Base-by-base conservation (phyloP, 1,284 basidiomycete species). In the Leccinum pallidistipes region DNA sequence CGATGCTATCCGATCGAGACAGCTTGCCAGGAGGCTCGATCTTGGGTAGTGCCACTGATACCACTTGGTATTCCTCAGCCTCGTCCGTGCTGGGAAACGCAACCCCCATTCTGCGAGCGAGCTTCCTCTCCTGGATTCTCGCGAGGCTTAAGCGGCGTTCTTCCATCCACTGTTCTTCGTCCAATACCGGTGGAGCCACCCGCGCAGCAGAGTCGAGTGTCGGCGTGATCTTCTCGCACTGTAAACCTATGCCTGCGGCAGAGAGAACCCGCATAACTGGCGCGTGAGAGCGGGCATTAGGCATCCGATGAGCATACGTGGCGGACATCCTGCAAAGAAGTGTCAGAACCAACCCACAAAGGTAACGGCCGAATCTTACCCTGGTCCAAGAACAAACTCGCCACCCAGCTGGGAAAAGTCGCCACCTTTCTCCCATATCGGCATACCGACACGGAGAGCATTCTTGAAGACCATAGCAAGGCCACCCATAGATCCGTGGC, bases 381-480 rank as follows among this genome's bases (percentile, higher is more conserved):
- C 87, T 53, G 91, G 90, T 27, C 90, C 91, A 57, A 97, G 82
- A 29, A 96, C 83, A 70, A 96, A 95, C 77, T 96, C 94, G 27
- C 94, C 94, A 16, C 94, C 94, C 32, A 96, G 82, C 74, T 95
- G 90, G 56, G 80, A 76, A 52, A 86, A 78, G 69, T 94, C 88
- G 0, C 94, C 94, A 1, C 90, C 91, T 59, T 85, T 86, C 74
- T 88, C 87, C 84, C 86, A 89, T 10, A 95, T 79, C 0, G 92
- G 91, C 85, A 94, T 87, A 38, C 89, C 83, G 14, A 84, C 81
- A 58, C 83, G 82, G 50, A 91, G 69, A 8, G 88, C 87, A 62
- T 89, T 84, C 64, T 83, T 77, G 47, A 91, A 81, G 24, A 91
- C 87, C 78, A 86, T 86, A 24, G 87, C 83, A 47, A 90, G 81